These are phyloP conservation scores for Phytopythium mirpurense DNA, from an alignment of 352 stramenopile genomes.

Conservation along the genomic window DNA sequence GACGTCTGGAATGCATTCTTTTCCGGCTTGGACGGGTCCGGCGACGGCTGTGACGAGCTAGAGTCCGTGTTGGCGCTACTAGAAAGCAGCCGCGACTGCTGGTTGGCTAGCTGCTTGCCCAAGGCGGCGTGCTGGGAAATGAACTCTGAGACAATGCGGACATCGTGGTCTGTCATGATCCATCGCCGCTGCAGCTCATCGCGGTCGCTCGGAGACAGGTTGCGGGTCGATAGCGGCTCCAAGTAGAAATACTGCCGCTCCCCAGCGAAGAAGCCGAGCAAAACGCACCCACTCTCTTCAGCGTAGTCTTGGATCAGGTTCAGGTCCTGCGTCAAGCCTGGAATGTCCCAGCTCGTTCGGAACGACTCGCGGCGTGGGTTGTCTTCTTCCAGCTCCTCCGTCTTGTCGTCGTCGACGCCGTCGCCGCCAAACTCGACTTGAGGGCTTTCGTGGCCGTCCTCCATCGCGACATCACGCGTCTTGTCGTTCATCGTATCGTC, in stretches of 20 bases:
- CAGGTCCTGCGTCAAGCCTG: constrained; percentile 51
- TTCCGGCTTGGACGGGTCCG: not conserved
- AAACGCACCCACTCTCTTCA: constrained; percentile 50
- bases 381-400: constrained; percentile 4
- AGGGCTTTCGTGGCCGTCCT: not conserved
- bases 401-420: constrained; percentile 5
- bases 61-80: not conserved
- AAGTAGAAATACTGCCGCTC: constrained; percentile 81
- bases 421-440: not conserved
- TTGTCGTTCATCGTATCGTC: not conserved
- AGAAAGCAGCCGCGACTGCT: not conserved
- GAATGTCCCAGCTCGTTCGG: constrained; percentile 50
- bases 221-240: constrained; percentile 31
- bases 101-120: constrained; percentile 22
- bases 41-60: not conserved
- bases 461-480: not conserved
- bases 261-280: constrained; percentile 52
- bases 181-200: constrained; percentile 1
- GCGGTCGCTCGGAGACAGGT: constrained; percentile 10
- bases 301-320: constrained; percentile 81
- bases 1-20: constrained; percentile 37
- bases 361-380: constrained; percentile 34
- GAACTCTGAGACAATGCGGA: constrained; percentile 31
- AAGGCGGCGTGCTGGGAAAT: constrained; percentile 18
- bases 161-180: constrained; percentile 28